Base-by-base conservation (phyloP, 2,329 filamentous ascomycete genomes). In the Calonectria pauciramosa region DNA sequence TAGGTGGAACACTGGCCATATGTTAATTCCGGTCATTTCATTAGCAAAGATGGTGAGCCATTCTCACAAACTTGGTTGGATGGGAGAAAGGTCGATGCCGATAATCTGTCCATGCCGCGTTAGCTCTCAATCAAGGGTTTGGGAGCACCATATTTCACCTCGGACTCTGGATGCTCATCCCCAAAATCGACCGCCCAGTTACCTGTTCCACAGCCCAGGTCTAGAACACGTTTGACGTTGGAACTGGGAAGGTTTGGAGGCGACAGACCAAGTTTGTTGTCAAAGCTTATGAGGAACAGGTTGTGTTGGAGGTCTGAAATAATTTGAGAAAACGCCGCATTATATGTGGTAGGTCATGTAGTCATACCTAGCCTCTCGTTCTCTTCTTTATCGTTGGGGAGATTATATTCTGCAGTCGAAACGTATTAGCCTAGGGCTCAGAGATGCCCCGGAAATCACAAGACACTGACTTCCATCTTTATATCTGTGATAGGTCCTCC, bases 381-480 rank as follows among this genome's bases (percentile, higher is more conserved):
- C 10, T 68, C 65, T 23, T 28, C 26, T 14, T 68, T 14, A n/a
- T 68, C 65, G 18, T 68, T 68, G 10, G 65, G 65, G 6, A 68
- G 49, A 44, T 68, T 26, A n/a, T 68, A 68, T 44, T 56, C 65
- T 68, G 20, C 2, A 20, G 20, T 16, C 20, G 28, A 16, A 38
- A 5, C 14, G 7, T 13, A 11, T 59, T 8, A 60, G 54, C 4
- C 2, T 23, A 4, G 6, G 54, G 1, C 9, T 2, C 16, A 36
- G 32, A 20, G 10, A 11, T 20, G 8, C 2, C 9, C 0, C 34
- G 18, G 16, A 13, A 2, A 7, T 30, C 32, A 59, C 10, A 1
- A n/a, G 14, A 64, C 30, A 41, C 63, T 38, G 10, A 67, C 70
- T 72, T 59, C 70, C 70, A 49, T 72, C 70, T 52, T 72, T 72